Evolutionary conservation across 305 asterid genomes (phyloP), one percentile per base, ranked within the genome.

Genomic region (Solanum hybrid): DNA sequence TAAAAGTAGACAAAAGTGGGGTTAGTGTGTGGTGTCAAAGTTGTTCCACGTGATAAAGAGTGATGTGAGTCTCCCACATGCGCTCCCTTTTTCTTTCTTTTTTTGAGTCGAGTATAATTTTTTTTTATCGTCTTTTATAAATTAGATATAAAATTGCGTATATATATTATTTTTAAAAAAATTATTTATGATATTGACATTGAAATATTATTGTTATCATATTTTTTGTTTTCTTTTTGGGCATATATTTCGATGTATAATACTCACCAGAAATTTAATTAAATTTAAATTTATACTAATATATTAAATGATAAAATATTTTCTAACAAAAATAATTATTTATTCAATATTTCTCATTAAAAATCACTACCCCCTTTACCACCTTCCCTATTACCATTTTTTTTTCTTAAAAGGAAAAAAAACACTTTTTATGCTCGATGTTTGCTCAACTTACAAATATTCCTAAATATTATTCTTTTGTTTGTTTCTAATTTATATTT

Each of bases 1-100:
- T 16, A 81, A 77, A 77, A 31, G 39, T 46, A 93, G 57, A 86
- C 92, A 90, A 92, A 89, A 26, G 90, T 42, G 81, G 92, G 92
- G 90, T 51, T 84, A 18, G 9, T 89, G 42, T 90, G 93, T 92
- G 94, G 93, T 91, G 91, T 88, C 89, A 82, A 89, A 91, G 92
- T 92, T 92, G 92, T 86, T 79, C 94, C 95, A 93, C 89, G 96
- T 92, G 95, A 91, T 87, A 67, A 78, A 88, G 87, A 73, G 84
- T 75, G 86, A 76, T 75, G 78, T 77, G 92, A 87, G 77, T 89
- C 83, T 90, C 12, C 89, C 95, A 93, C 94, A 93, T 91, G 91
- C 91, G 11, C 40, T 42, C 73, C 39, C 2, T 20, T 24, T 11
- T 24, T 5, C 2, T n/a, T 0, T n/a, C 2, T 9, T n/a, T n/a